Percentiles rank a stretch among this genome's conserved stretches.
Evolutionary conservation across 768 basidiomycete species (phyloP).

Genomic region (Pisolithus albus): DNA sequence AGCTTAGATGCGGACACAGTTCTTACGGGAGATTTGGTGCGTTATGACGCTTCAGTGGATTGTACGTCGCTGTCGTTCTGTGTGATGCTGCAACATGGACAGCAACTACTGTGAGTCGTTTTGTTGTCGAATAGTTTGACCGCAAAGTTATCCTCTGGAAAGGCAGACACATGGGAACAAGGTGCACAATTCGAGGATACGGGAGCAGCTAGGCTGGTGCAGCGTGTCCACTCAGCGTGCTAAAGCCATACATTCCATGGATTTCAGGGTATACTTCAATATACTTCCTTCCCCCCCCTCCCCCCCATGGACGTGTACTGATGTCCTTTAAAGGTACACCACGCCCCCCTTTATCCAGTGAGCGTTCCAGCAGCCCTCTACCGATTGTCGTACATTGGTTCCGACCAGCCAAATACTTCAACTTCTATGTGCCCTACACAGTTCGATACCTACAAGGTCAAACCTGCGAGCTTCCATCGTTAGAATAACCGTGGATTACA

Average conservation of each 20-base stretch:
- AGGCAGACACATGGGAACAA: conserved; percentile 64
- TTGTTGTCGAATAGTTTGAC: conserved; percentile 19
- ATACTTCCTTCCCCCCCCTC: background rate
- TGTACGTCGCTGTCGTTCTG: conserved; percentile 41
- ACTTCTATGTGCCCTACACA: no score
- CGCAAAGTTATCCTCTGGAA: conserved; percentile 65
- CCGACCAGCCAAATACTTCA: no score
- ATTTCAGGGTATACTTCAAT: conserved; percentile 47
- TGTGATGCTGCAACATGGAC: conserved; percentile 41
- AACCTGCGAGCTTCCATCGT: no score
- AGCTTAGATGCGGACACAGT: conserved; percentile 55
- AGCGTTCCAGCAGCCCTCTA: conserved; percentile 40
- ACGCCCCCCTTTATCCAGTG: conserved; percentile 65
- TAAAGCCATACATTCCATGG: conserved; percentile 32
- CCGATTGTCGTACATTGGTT: no score
- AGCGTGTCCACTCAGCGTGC: conserved; percentile 20
- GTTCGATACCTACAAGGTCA: no score
- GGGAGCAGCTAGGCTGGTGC: background rate
- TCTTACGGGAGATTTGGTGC: conserved; percentile 28
- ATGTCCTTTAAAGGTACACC: conserved; percentile 42
- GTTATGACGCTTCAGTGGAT: conserved; percentile 36
- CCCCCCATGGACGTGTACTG: background rate
- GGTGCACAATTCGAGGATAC: conserved; percentile 33
- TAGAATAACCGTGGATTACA: no score
- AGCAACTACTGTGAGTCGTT: conserved; percentile 52